Percentiles rank a stretch among this genome's conserved stretches.
phyloP scores from a whole-genome alignment of 1,284 basidiomycete genomes.

The Cryptococcus sp. region DNA sequence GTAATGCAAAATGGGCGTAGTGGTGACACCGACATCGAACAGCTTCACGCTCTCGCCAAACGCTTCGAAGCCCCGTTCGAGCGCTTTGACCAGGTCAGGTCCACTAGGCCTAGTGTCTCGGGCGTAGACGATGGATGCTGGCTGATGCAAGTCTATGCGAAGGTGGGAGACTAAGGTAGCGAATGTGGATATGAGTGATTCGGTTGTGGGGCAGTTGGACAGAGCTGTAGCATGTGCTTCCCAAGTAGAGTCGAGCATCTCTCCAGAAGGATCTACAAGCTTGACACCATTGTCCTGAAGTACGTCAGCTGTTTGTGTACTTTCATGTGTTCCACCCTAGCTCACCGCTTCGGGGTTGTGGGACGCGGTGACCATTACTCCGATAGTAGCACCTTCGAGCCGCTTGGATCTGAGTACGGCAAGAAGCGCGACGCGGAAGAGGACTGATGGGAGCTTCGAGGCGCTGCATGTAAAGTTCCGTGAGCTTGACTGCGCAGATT shows the following conservation, averaged over 20 bases:
- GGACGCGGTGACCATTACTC: conserved; percentile 98
- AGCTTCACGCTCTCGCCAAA: conserved; percentile 53
- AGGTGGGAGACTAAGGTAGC: conserved; percentile 64
- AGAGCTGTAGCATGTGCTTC: conserved; percentile 83
- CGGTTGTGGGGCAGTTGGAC: conserved; percentile 79
- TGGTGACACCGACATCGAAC: conserved; percentile 69
- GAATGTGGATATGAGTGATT: conserved; percentile 70
- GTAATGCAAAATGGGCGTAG: conserved; percentile 95
- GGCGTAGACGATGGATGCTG: conserved; percentile 83
- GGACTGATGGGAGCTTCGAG: conserved; percentile 79
- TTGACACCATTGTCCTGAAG: conserved; percentile 96
- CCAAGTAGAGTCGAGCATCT: conserved; percentile 98
- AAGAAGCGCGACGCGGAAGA: conserved; percentile 89
- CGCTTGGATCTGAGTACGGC: conserved; percentile 89
- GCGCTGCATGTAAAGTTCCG: conserved; percentile 59
- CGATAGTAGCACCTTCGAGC: conserved; percentile 85
- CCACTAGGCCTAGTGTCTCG: conserved; percentile 92
- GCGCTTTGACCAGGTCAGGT: conserved; percentile 72
- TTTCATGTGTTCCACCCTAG: background rate
- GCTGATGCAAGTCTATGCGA: conserved; percentile 76
- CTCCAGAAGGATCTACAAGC: conserved; percentile 95
- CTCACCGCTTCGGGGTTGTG: conserved; percentile 93
- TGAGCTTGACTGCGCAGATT: background rate
- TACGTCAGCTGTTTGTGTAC: conserved; percentile 3
- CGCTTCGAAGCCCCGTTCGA: conserved; percentile 79